These are phyloP conservation scores for Argentina anserina DNA, from an alignment of 306 rosid species.

Conservation along the genomic window DNA sequence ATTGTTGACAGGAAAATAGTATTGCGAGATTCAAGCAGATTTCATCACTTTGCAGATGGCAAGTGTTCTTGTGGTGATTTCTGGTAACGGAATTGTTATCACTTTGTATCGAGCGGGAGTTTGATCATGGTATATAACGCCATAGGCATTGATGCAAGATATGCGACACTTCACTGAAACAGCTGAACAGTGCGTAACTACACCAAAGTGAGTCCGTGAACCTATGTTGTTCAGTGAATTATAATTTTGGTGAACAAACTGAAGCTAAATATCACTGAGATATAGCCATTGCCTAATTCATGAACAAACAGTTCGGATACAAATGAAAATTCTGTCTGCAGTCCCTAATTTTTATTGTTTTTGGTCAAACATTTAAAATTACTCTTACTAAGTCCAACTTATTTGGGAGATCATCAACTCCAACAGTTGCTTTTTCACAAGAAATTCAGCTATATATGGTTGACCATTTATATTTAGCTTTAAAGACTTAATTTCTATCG, in stretches of 20 bases:
- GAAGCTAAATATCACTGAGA: not conserved
- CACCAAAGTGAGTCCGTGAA: not conserved
- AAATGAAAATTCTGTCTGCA: not conserved
- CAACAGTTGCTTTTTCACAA: not conserved
- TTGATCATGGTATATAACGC: not conserved
- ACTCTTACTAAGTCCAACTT: too few relatives aligned
- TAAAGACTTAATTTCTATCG: not conserved
- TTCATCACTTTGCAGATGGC: conserved; percentile 79
- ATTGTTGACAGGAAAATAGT: conserved; percentile 65
- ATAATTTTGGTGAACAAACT: not conserved
- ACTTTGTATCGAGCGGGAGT: conserved; percentile 1
- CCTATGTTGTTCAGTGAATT: not conserved
- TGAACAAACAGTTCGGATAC: not conserved
- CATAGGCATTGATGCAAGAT: not conserved
- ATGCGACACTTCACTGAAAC: not conserved
- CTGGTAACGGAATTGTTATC: conserved; percentile 46
- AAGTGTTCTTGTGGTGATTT: conserved; percentile 81
- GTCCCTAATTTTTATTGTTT: too few relatives aligned
- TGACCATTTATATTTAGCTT: not conserved
- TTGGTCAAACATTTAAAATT: not conserved
- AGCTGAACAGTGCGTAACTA: not conserved
- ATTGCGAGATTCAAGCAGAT: conserved; percentile 77
- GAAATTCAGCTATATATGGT: not conserved
- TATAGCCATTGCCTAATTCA: not conserved
- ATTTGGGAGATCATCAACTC: not conserved